Percentiles rank a stretch among this genome's conserved stretches.
These are phyloP conservation scores for Pythium vanterpoolii DNA, from an alignment of 352 stramenopile genomes.

Conservation along the genomic window DNA sequence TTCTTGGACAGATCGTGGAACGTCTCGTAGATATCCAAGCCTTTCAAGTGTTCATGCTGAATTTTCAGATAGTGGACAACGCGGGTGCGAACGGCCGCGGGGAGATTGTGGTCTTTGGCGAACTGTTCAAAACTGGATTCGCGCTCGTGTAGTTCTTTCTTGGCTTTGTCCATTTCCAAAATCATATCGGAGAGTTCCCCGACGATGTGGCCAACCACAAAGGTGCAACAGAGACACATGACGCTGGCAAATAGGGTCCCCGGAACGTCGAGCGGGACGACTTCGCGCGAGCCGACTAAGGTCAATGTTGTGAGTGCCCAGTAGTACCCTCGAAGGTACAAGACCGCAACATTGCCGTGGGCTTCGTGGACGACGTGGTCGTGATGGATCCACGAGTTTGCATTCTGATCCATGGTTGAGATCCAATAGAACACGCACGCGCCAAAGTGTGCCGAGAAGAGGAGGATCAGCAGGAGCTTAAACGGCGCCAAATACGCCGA, in stretches of 20 bases:
- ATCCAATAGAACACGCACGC: slow-evolving; percentile 74
- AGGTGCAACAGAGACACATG: slow-evolving; percentile 69
- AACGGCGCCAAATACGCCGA: slow-evolving; percentile 60
- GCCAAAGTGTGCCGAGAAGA: slow-evolving; percentile 62
- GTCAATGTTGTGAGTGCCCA: slow-evolving; percentile 76
- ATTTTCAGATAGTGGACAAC: slow-evolving; percentile 71
- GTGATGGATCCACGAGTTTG: slow-evolving; percentile 63
- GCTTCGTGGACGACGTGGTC: slow-evolving; percentile 72
- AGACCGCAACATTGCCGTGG: slow-evolving; percentile 36
- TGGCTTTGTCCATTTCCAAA: slow-evolving; percentile 68
- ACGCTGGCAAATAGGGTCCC: slow-evolving; percentile 64
- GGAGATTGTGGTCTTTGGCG: slow-evolving; percentile 59
- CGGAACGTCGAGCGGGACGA: slow-evolving; percentile 53
- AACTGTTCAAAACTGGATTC: slow-evolving; percentile 71
- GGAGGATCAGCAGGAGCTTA: slow-evolving; percentile 58
- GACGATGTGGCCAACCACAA: slow-evolving; percentile 77
- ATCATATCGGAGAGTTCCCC: slow-evolving; percentile 76
- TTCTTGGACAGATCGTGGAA: slow-evolving; percentile 76
- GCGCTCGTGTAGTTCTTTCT: slow-evolving; percentile 67
- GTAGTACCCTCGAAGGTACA: slow-evolving; percentile 76
- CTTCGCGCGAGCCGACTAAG: slow-evolving; percentile 63
- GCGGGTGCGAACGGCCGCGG: slow-evolving; percentile 47
- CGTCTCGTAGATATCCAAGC: slow-evolving; percentile 64
- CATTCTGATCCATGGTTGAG: slow-evolving; percentile 54
- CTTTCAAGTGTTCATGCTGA: slow-evolving; percentile 63